phyloP scores from a whole-genome alignment of 768 basidiomycete genomes.

The Mycena epipterygia region DNA sequence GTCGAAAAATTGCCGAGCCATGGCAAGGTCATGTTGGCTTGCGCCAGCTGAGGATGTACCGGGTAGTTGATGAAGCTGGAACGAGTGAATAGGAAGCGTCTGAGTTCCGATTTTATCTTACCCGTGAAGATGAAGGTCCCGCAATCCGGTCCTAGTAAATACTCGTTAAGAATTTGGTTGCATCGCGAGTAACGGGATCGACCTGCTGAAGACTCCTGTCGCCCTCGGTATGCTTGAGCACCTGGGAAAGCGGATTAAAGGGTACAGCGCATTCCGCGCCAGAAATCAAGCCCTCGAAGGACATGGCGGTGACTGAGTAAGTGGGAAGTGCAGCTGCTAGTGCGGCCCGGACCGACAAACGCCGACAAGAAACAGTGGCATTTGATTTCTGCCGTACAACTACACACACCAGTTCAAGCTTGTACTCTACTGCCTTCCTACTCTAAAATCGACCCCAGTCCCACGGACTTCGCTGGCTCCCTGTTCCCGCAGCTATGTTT shows the following conservation, averaged over 20 bases:
- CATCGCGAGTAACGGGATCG: constrained; percentile 34
- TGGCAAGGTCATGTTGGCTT: constrained; percentile 75
- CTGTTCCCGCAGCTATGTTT: constrained; percentile 50
- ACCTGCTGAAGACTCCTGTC: constrained; percentile 93
- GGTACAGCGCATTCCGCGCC: constrained; percentile 91
- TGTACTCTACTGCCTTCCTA: not conserved
- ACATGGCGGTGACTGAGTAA: constrained; percentile 14
- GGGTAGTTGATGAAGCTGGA: constrained; percentile 83
- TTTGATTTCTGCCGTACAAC: constrained; percentile 18
- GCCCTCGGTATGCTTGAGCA: constrained; percentile 90
- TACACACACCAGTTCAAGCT: not conserved
- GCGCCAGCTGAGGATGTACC: constrained; percentile 62
- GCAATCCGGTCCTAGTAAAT: constrained; percentile 79
- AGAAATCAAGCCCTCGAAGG: constrained; percentile 80
- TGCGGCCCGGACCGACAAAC: constrained; percentile 1
- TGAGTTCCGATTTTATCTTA: constrained; percentile 46
- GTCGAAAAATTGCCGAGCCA: constrained; percentile 88
- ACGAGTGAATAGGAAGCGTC: not conserved
- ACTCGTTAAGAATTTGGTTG: constrained; percentile 9
- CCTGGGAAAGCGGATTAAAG: constrained; percentile 89
- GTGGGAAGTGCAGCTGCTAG: not conserved
- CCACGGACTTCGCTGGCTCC: constrained; percentile 49
- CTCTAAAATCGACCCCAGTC: constrained; percentile 33
- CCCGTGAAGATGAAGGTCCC: constrained; percentile 80
- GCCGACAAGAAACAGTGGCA: constrained; percentile 13